Percentiles rank a stretch among this genome's conserved stretches.
phyloP scores from a whole-genome alignment of 2,329 filamentous ascomycete species.

The Penicillium sp. region DNA sequence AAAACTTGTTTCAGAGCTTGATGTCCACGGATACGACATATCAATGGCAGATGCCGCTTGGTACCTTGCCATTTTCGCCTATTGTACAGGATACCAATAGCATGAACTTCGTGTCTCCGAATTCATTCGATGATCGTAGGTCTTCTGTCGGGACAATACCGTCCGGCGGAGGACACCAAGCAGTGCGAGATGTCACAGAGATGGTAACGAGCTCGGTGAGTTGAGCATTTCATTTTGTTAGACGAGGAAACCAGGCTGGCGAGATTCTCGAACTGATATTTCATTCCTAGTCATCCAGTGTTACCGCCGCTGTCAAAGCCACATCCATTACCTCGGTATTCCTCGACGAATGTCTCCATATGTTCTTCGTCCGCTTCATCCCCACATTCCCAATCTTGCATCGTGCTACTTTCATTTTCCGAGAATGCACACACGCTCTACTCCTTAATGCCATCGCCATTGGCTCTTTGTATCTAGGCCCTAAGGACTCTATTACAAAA shows the following conservation, averaged over 20 bases:
- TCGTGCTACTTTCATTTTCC: conserved; percentile 46
- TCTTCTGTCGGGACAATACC: conserved; percentile 41
- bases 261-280: neutral
- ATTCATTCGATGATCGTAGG: conserved; percentile 38
- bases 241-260: neutral
- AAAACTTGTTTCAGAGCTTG: conserved; percentile 45
- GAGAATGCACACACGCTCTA: conserved; percentile 45
- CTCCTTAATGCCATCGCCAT: conserved; percentile 48
- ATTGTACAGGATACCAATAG: conserved; percentile 30
- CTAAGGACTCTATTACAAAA: conserved; percentile 44
- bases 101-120: conserved; percentile 36
- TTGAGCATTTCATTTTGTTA: neutral
- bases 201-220: conserved; percentile 46
- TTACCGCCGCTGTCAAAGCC: conserved; percentile 46
- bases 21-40: conserved; percentile 42
- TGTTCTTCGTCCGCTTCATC: conserved; percentile 49
- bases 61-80: conserved; percentile 41
- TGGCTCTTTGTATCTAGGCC: conserved; percentile 47
- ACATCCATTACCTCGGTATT: conserved; percentile 48
- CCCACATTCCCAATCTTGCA: conserved; percentile 49
- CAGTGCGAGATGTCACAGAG: conserved; percentile 47
- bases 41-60: conserved; percentile 46
- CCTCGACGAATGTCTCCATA: conserved; percentile 47
- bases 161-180: conserved; percentile 43
- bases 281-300: conserved; percentile 38